Base-by-base conservation (phyloP, 768 basidiomycete genomes). In the Boletellus ananiceps region DNA sequence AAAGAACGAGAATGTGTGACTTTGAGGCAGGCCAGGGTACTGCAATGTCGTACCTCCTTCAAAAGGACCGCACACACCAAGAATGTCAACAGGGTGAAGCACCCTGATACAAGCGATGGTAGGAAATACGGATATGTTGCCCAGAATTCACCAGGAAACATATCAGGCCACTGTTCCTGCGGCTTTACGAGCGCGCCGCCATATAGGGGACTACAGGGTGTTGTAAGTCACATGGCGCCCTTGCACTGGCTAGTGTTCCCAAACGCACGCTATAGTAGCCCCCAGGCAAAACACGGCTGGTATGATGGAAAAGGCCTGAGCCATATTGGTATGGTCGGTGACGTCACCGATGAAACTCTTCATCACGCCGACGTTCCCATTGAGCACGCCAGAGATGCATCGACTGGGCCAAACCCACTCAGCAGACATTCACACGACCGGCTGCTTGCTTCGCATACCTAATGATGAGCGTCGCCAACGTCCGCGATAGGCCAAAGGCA, bases 291-390 rank as follows among this genome's bases (percentile, higher is more conserved):
- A 51, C 3, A 31, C n/a, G 15, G 39, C 25, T 18, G 52, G 49
- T 12, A 37, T 16, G n/a, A 65, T 36, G 4, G 66, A 55, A 50
- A 71, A 69, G 7, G 57, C 73, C n/a, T 63, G 65, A 5, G 74
- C 70, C 61, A 65, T 65, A 46, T 61, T 68, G 33, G 56, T 62
- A 23, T 51, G 54, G 35, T 71, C 31, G 74, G 81, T 82, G 27
- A 86, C 63, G 51, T 86, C 84, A 0, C 76, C 84, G 65, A 87
- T 75, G 47, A 80, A 76, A 49, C 80, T 83, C 58, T 87, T 88
- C 75, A 86, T 81, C 27, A 86, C 84, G 5, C 80, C 69, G 4
- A 64, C 5, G 31, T 74, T 73, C 2, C 73, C 74, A 46, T 73
- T 73, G 12, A 74, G 53, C 15, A 62, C 8, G 8, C 71, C 73